Evolutionary conservation across 805 yeast species (phyloP).

Genomic region (Pichia kluyveri): DNA sequence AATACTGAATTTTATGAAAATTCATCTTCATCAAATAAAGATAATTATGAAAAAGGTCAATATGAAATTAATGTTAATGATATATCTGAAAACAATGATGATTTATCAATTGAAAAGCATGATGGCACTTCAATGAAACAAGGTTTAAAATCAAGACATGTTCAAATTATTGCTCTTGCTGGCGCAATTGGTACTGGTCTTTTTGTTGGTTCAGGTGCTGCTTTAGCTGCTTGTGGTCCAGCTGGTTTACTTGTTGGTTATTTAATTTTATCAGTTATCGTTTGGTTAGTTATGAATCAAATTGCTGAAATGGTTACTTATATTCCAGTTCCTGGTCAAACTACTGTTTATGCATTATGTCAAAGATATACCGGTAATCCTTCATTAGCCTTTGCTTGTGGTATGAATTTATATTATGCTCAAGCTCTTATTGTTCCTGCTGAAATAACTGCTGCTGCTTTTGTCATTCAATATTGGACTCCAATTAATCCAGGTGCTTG

Average conservation of each 20-base stretch:
- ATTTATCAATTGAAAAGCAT: neutral
- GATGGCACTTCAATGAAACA: conserved; percentile 23
- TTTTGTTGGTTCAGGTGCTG: conserved; percentile 43
- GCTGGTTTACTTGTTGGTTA: conserved; percentile 46
- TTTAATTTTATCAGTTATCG: conserved; percentile 51
- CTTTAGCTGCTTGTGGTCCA: conserved; percentile 25
- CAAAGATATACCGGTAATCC: conserved; percentile 23
- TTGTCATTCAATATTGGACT: conserved; percentile 53
- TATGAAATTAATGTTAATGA: neutral
- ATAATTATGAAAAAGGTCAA: neutral
- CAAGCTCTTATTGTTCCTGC: conserved; percentile 29
- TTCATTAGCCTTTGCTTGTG: conserved; percentile 25
- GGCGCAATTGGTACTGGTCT: conserved; percentile 65
- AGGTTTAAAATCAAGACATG: conserved; percentile 38
- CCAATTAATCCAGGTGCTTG: conserved; percentile 46
- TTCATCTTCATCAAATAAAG: neutral
- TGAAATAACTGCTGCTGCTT: conserved; percentile 54
- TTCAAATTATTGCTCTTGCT: conserved; percentile 62
- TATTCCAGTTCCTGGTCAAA: conserved; percentile 48
- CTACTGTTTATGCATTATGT: conserved; percentile 20
- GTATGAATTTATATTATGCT: conserved; percentile 29
- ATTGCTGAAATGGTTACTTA: conserved; percentile 61
- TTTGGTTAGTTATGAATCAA: conserved; percentile 55
- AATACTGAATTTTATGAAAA: neutral
- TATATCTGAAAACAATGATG: neutral